Conservation (phyloP, 257 asterid species). For the Solanum chmielewskii region DNA sequence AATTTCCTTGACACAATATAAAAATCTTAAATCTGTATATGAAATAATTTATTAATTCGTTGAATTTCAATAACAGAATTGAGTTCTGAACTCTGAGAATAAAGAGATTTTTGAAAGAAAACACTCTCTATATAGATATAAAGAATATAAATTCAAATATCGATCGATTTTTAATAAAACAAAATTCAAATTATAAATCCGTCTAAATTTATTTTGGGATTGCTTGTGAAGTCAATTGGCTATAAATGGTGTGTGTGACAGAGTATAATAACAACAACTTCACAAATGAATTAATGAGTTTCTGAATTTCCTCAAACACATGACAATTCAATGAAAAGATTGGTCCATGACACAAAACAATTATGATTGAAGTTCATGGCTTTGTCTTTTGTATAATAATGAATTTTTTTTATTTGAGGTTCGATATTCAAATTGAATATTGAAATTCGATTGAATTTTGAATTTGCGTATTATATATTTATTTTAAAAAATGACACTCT, state of each 20-base stretch:
- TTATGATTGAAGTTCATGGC: background rate
- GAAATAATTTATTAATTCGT: background rate
- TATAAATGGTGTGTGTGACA: background rate
- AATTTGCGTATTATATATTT: background rate
- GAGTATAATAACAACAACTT: background rate
- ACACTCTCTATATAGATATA: background rate
- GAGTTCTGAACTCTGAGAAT: background rate
- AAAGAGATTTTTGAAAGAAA: background rate
- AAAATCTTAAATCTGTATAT: fast-evolving
- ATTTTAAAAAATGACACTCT: fast-evolving
- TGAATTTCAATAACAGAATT: background rate
- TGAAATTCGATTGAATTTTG: fast-evolving
- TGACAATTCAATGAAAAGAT: background rate
- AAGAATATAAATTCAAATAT: background rate
- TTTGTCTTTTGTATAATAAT: background rate
- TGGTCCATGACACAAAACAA: background rate
- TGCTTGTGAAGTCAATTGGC: background rate
- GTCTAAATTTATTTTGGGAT: background rate
- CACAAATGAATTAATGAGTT: background rate
- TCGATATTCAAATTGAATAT: fast-evolving
- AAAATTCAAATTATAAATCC: background rate
- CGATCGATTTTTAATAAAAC: background rate
- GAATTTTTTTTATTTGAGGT: background rate
- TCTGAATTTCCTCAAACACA: background rate
- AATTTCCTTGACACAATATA: background rate